Percentiles rank a stretch among this genome's conserved stretches.
Conservation (phyloP, 1,284 basidiomycete species). For the Cystobasidium sp. region DNA sequence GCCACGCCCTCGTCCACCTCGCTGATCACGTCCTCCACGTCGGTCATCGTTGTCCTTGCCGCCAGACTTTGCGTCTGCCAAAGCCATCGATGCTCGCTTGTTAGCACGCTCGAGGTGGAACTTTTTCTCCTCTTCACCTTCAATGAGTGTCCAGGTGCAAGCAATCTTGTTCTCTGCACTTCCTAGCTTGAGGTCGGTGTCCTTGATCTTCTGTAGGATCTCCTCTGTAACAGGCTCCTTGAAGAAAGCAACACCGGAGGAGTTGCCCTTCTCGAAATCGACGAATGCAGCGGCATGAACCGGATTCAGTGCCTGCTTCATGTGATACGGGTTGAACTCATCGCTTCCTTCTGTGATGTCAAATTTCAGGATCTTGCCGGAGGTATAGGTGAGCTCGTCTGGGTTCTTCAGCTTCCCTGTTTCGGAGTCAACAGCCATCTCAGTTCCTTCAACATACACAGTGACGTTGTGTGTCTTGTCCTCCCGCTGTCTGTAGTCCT, state of each 20-base stretch:
- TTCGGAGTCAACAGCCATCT: conserved; percentile 55
- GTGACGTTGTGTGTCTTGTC: conserved; percentile 53
- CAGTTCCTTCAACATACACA: conserved; percentile 55
- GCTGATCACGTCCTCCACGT: conserved; percentile 53
- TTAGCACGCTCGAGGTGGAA: conserved; percentile 75
- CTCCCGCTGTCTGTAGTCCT: conserved; percentile 59
- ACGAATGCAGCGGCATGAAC: conserved; percentile 47
- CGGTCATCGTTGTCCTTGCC: conserved; percentile 66
- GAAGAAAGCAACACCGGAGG: conserved; percentile 59
- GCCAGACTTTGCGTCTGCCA: conserved; percentile 67
- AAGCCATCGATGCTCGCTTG: conserved; percentile 61
- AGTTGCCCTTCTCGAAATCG: conserved; percentile 60
- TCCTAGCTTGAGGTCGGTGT: conserved; percentile 58
- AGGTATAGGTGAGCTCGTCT: conserved; percentile 68
- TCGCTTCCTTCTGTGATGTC: conserved; percentile 51
- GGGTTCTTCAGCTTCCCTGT: conserved; percentile 67
- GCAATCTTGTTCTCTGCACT: conserved; percentile 57
- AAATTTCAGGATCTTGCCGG: conserved; percentile 75
- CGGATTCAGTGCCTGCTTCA: conserved; percentile 48
- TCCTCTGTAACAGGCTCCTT: conserved; percentile 59
- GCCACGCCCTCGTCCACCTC: conserved; percentile 50
- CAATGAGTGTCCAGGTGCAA: conserved; percentile 41
- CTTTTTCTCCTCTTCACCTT: conserved; percentile 70
- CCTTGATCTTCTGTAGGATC: conserved; percentile 58
- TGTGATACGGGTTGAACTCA: conserved; percentile 45